phyloP scores from a whole-genome alignment of 495 filamentous ascomycete genomes.

The Penicillium maclennaniae region DNA sequence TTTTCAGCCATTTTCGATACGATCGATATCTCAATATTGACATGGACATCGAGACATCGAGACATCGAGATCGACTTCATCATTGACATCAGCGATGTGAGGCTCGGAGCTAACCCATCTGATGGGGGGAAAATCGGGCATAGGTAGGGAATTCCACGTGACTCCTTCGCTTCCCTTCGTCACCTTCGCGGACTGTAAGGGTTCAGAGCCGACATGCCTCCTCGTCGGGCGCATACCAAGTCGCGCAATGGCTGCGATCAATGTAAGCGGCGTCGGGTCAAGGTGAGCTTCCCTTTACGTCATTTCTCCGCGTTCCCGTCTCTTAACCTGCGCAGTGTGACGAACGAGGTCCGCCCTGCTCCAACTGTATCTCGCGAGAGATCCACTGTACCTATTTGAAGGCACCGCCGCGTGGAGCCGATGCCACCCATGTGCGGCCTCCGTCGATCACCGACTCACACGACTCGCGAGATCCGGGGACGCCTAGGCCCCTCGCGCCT shows the following conservation, averaged over 20 bases:
- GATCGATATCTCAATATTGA: too few relatives aligned
- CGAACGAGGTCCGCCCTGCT: conserved; percentile 42
- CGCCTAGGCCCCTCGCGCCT: conserved; percentile 15
- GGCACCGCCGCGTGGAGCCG: conserved; percentile 14
- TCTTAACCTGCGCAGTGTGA: conserved; percentile 37
- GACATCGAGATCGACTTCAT: neutral
- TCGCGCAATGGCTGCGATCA: conserved; percentile 55
- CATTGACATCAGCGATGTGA: neutral
- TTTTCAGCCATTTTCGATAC: neutral
- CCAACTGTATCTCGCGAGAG: conserved; percentile 41
- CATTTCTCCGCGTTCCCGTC: neutral
- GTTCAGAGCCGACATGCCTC: conserved; percentile 24
- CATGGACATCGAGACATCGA: neutral
- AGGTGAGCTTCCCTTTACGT: conserved; percentile 30
- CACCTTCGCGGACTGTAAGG: neutral
- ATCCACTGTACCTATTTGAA: conserved; percentile 38
- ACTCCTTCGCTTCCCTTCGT: conserved; percentile 2
- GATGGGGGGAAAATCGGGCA: neutral
- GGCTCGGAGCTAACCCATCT: neutral
- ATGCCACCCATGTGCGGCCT: conserved; percentile 5
- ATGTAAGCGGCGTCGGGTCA: conserved; percentile 56
- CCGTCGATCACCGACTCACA: neutral
- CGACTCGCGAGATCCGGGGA: conserved; percentile 1
- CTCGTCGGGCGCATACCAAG: conserved; percentile 50
- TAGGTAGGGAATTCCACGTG: conserved; percentile 2